Base-by-base conservation (phyloP, 164 flowering plant genomes). In the Akebia trifoliata region DNA sequence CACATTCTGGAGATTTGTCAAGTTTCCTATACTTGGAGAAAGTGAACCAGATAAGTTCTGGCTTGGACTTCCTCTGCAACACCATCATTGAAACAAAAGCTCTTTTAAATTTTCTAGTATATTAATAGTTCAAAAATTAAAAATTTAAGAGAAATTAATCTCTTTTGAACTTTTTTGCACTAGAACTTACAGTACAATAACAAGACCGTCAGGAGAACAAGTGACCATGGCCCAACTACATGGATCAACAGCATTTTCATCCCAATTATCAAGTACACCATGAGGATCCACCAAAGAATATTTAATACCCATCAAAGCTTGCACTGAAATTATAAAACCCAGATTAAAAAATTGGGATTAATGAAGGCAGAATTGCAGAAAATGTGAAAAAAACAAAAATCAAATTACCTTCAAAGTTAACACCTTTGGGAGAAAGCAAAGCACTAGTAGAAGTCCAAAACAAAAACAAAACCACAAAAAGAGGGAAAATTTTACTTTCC, bases 181-280 rank as follows among this genome's bases (percentile, higher is more conserved):
- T n/a, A n/a, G 44, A 56, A 78, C 94, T 84, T 77, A 90, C 99
- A 93, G 66, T 75, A 80, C 80, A 68, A 72, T 75, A 24, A 93
- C 99, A 0, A 81, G 64, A 64, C 51, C 70, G 8, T 93, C 87
- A 29, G 82, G 31, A 20, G 95, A 85, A 62, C 99, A 93, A 56
- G 95, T 84, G 61, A 93, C 87, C 99, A 93, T 93, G 14, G 95
- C 62, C 97, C 97, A 93, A 56, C 97, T 87, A 72, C 98, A 93
- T 29, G 97, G 98, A 79, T 93, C 98, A 72, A 85, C 98, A 61
- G 98, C 72, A 65, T 77, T 74, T 2, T 48, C 69, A 72, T 93
- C 98, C 98, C 98, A 93, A 55, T 81, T 83, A n/a, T 83, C 92
- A 53, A 93, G 86, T 56, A 87, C 85, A 58, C 80, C 80, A 73